Conservation (phyloP, 805 yeast species). For the Myxozyma kluyveri region DNA sequence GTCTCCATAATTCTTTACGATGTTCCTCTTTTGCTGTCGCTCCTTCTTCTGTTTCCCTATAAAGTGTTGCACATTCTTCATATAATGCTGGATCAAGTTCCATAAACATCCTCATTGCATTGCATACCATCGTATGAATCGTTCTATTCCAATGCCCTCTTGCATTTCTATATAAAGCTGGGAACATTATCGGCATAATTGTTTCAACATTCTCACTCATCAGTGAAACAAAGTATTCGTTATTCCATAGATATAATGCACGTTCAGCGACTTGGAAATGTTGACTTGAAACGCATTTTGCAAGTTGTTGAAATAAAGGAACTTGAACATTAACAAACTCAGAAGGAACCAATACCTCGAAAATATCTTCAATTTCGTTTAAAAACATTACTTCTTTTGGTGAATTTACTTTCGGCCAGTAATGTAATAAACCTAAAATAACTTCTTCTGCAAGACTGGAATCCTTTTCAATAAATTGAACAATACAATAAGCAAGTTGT, state of each 20-base stretch:
- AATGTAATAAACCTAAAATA: slow-evolving; percentile 85
- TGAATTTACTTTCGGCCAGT: slow-evolving; percentile 94
- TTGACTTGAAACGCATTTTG: slow-evolving; percentile 89
- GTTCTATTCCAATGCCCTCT: slow-evolving; percentile 88
- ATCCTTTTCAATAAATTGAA: slow-evolving; percentile 94
- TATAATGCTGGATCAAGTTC: slow-evolving; percentile 88
- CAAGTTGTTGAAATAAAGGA: slow-evolving; percentile 88
- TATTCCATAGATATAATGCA: slow-evolving; percentile 89
- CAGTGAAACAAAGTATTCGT: slow-evolving; percentile 85
- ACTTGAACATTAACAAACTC: slow-evolving; percentile 90
- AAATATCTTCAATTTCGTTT: slow-evolving; percentile 93
- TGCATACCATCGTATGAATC: slow-evolving; percentile 84
- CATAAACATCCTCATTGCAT: slow-evolving; percentile 86
- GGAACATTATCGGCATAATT: slow-evolving; percentile 85
- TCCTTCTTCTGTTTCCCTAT: slow-evolving; percentile 16
- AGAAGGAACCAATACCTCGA: slow-evolving; percentile 90
- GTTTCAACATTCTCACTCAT: slow-evolving; percentile 88
- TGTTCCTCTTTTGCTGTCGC: slow-evolving; percentile 45
- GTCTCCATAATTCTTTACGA: slow-evolving; percentile 59
- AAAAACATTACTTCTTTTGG: slow-evolving; percentile 95
- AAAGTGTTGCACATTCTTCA: slow-evolving; percentile 82
- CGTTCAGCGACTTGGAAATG: slow-evolving; percentile 98
- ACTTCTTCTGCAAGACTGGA: slow-evolving; percentile 91
- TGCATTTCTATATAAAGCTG: slow-evolving; percentile 83
- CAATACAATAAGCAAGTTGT: slow-evolving; percentile 93